These are phyloP conservation scores for Lithospermum erythrorhizon DNA, from an alignment of 257 asterid species.

Conservation along the genomic window DNA sequence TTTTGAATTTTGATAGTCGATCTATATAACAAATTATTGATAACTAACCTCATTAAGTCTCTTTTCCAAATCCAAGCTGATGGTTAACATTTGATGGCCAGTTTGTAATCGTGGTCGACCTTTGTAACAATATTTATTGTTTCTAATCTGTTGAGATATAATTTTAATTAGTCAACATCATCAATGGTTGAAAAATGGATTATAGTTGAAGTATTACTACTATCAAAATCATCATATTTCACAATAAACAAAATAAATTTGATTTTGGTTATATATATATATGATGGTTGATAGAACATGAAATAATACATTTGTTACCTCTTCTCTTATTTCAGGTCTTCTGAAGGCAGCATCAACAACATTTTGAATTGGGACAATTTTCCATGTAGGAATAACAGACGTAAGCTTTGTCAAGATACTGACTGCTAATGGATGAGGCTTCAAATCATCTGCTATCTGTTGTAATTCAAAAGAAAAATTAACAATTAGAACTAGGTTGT, in stretches of 20 bases:
- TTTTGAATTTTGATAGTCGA: too few relatives aligned
- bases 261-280: too few relatives aligned
- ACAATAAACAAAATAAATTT: too few relatives aligned
- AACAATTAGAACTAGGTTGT: not conserved
- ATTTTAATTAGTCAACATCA: not conserved
- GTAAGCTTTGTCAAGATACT: slow-evolving; percentile 62
- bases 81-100: slow-evolving; percentile 39
- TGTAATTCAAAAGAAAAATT: not conserved
- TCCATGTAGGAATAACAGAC: slow-evolving; percentile 84
- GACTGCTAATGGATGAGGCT: slow-evolving; percentile 75
- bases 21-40: not conserved
- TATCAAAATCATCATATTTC: too few relatives aligned
- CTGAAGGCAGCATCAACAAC: slow-evolving; percentile 81
- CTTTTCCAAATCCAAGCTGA: slow-evolving; percentile 63
- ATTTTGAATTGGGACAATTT: slow-evolving; percentile 82
- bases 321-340: slow-evolving; percentile 66
- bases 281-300: not conserved
- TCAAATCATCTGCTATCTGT: slow-evolving; percentile 80
- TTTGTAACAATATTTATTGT: slow-evolving; percentile 74
- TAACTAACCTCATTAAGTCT: slow-evolving; percentile 49
- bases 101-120: slow-evolving; percentile 89
- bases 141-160: slow-evolving; percentile 19
- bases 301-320: slow-evolving; percentile 27
- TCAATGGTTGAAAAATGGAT: not conserved
- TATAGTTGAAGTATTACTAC: too few relatives aligned